phyloP scores from a whole-genome alignment of 1,139 yeast species.

The Entelexis paramagnoliae region DNA sequence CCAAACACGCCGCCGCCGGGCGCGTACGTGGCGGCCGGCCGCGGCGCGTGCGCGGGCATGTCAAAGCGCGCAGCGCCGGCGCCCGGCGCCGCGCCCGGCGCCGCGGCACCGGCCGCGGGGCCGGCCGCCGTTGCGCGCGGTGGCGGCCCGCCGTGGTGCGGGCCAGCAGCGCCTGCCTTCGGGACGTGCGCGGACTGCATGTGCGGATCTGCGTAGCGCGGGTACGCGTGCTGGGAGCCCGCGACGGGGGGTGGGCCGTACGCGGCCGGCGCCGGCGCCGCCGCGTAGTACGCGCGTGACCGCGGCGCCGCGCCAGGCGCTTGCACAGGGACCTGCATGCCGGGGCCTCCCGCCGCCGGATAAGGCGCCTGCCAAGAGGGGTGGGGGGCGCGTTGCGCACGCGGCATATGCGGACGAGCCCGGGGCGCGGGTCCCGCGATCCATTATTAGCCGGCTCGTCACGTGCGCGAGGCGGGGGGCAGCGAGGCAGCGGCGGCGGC shows the following conservation, averaged over 20 bases:
- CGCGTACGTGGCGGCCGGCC: no score
- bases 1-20: not conserved
- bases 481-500: no score
- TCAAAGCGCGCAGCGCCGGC: not conserved
- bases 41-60: not conserved
- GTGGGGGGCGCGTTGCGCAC: slow-evolving; percentile 9
- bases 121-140: not conserved
- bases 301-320: not conserved
- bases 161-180: not conserved
- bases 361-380: slow-evolving; percentile 6
- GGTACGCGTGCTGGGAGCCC: not conserved
- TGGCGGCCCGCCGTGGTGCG: no score
- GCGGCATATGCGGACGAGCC: slow-evolving; percentile 6
- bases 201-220: slow-evolving; percentile 2
- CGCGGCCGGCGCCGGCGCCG: no score
- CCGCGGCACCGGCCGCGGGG: not conserved
- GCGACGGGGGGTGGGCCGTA: not conserved
- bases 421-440: not conserved
- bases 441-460: not conserved
- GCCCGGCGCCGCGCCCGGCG: no score
- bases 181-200: not conserved
- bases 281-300: not conserved
- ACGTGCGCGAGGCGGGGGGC: no score
- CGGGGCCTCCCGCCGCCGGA: not conserved
- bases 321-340: slow-evolving; percentile 2